Conservation (phyloP, 306 rosid species). For the Quercus alba region DNA sequence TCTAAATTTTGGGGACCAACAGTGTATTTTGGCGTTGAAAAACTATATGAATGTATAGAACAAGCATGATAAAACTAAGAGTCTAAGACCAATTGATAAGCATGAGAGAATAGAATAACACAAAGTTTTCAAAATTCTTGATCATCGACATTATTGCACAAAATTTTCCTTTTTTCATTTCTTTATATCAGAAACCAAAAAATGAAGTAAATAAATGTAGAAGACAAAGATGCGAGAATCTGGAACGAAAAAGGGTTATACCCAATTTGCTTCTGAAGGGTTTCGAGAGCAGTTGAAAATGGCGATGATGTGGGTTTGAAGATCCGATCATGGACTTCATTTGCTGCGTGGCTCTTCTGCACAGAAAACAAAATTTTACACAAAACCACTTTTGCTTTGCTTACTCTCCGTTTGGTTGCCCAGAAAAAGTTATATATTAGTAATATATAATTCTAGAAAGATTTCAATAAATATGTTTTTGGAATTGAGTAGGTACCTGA, state of each 20-base stretch:
- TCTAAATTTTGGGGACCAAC: no score
- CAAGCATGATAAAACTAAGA: no score
- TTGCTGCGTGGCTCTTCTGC: slow-evolving; percentile 37
- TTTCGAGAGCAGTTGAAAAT: slow-evolving; percentile 46
- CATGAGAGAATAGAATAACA: no score
- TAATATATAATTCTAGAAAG: neutral
- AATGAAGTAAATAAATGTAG: neutral
- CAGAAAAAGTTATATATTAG: neutral
- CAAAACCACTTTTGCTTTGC: neutral
- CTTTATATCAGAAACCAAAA: neutral
- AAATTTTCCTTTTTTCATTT: neutral
- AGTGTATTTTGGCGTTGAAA: no score
- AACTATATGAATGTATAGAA: no score
- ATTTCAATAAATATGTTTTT: neutral
- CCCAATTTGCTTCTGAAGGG: slow-evolving; percentile 59
- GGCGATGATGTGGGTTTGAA: slow-evolving; percentile 30
- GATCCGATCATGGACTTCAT: slow-evolving; percentile 2
- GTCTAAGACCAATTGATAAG: no score
- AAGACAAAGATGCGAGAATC: neutral
- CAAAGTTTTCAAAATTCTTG: neutral
- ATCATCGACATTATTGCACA: neutral
- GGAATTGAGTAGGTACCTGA: slow-evolving; percentile 22
- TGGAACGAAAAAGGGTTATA: neutral
- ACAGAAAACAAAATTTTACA: neutral
- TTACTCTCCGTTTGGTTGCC: neutral